Base-by-base conservation (phyloP, 2,329 filamentous ascomycete genomes). In the Pseudocercospora fijiensis region DNA sequence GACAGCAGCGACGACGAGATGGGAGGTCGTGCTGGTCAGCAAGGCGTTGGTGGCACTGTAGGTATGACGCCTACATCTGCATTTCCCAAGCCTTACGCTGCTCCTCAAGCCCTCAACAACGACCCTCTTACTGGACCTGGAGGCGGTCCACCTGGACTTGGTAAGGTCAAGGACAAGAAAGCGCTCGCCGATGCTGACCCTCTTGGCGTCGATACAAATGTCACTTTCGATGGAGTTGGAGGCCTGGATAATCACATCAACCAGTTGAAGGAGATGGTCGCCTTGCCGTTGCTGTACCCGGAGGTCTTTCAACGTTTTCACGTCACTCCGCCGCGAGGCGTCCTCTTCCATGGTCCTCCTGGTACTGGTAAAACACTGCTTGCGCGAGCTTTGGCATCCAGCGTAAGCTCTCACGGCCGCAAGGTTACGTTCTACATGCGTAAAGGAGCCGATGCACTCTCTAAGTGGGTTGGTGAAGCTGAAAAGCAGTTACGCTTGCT, bases 341-440 rank as follows among this genome's bases (percentile, higher is more conserved):
- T 99, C 2, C 79, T 99, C 64, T 99, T 99, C 78, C 95, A 99
- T 75, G 95, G 95, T 33, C 95, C 95, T 60, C 95, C 96, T 4
- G 95, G 95, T 76, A 99, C 95, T 16, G 95, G 95, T 84, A 99
- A 97, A 81, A 99, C 95, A 11, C 83, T 99, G n/a, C 85, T 99
- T 65, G 95, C 96, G 58, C 87, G 95, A 72, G 95, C 95, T 47
- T 82, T 99, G 53, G 93, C 96, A 57, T 96, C 95, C 61, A 96
- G 91, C 65, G 90, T 96, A 64, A 93, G 92, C 67, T 87, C 90
- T 11, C 90, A 94, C 57, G 94, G 94, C 22, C 89, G 90, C 69
- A 98, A 98, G 76, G 95, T 99, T 67, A 98, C 93, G 0, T 99
- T 99, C 72, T 99, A 98, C 78, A 99, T 99, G 95, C 90, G 95